Conservation (phyloP, 495 filamentous ascomycete species). For the Xylaria flabelliformis region DNA sequence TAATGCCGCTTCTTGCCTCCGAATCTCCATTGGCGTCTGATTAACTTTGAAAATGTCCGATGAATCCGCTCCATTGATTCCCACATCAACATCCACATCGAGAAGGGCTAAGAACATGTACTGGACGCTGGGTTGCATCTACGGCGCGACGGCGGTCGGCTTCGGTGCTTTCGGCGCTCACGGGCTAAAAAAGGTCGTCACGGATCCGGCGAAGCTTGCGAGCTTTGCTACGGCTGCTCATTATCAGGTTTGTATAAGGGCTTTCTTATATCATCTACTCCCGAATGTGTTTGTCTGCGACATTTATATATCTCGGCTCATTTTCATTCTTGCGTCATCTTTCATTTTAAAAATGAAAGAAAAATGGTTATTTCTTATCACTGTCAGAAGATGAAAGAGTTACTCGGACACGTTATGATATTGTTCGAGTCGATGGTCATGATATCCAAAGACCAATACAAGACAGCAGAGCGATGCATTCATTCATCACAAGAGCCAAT, state of each 20-base stretch:
- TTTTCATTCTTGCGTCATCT: background rate
- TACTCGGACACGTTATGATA: background rate
- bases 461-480: background rate
- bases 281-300: background rate
- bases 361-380: background rate
- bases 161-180: constrained; percentile 70
- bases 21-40: background rate
- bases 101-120: constrained; percentile 39
- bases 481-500: background rate
- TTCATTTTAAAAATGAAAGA: background rate
- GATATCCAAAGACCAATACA: background rate
- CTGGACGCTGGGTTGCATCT: constrained; percentile 65
- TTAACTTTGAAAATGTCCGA: constrained; percentile 20
- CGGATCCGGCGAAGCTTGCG: constrained; percentile 58
- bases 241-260: constrained; percentile 57
- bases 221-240: constrained; percentile 66
- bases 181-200: constrained; percentile 62
- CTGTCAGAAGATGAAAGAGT: background rate
- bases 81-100: background rate
- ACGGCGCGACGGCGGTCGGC: constrained; percentile 63
- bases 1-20: background rate
- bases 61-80: constrained; percentile 23
- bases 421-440: background rate
- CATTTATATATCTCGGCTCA: background rate
- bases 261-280: background rate